A percentile compares a stretch with the other conserved stretches of the same genome.
phyloP scores from a whole-genome alignment of 345 rosid species.

The Syzygium jambos region DNA sequence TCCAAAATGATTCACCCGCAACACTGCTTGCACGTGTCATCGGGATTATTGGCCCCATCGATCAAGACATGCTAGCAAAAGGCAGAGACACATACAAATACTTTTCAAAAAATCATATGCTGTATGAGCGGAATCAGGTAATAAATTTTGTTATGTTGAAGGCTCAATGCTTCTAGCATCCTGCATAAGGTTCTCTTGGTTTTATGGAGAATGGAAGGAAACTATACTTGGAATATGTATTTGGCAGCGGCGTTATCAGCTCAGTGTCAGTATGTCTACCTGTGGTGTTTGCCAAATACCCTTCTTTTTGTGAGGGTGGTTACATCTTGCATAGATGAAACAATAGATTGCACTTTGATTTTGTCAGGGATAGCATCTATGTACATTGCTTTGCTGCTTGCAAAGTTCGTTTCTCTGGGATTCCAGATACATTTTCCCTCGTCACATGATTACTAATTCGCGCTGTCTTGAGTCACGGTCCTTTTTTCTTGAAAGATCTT shows the following conservation, averaged over 20 bases:
- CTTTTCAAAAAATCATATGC: conserved; percentile 86
- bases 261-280: background rate
- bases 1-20: conserved; percentile 97
- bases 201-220: background rate
- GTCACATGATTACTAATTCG: background rate
- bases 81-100: conserved; percentile 95
- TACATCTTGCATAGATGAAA: background rate
- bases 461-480: background rate
- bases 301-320: background rate
- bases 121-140: conserved; percentile 95
- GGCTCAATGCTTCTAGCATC: background rate
- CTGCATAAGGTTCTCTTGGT: background rate
- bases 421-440: background rate
- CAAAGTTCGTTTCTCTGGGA: background rate
- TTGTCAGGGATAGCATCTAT: background rate
- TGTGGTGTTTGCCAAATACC: background rate
- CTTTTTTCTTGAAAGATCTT: background rate
- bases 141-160: background rate
- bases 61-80: conserved; percentile 80
- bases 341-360: background rate
- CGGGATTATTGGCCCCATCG: conserved; percentile 71
- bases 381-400: background rate
- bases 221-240: background rate
- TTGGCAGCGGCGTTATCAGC: background rate
- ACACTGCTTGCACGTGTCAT: conserved; percentile 89